These are phyloP conservation scores for Colletotrichum aenigma DNA, from an alignment of 2,329 filamentous ascomycete species.

Conservation along the genomic window DNA sequence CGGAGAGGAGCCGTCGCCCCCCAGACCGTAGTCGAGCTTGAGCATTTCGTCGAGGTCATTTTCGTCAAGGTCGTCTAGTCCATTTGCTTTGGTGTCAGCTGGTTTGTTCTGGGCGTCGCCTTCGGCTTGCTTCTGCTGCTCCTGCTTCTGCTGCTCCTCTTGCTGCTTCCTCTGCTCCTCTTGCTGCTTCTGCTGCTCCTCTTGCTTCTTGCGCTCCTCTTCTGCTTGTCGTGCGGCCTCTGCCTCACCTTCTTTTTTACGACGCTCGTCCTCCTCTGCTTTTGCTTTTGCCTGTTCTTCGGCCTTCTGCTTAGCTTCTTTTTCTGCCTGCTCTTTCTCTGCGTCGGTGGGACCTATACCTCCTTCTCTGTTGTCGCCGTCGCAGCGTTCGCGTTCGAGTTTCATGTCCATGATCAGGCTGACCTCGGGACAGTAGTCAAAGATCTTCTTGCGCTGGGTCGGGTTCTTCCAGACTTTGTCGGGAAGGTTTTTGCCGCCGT, in stretches of 20 bases:
- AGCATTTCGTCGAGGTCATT: not conserved
- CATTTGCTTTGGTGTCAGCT: not conserved
- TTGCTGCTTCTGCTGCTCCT: not conserved
- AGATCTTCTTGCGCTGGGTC: constrained; percentile 48
- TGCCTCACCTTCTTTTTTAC: constrained; percentile 3
- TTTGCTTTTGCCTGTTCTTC: constrained; percentile 1
- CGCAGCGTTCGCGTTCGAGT: constrained; percentile 52
- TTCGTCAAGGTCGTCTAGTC: not conserved
- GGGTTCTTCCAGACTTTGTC: constrained; percentile 52
- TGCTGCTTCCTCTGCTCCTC: not conserved
- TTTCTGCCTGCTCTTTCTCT: constrained; percentile 13
- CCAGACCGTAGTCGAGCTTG: not conserved
- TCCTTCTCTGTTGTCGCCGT: constrained; percentile 35
- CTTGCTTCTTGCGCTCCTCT: not conserved
- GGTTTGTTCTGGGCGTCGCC: not conserved
- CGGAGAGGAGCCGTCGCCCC: not conserved
- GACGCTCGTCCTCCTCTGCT: not conserved
- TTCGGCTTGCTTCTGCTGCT: not conserved
- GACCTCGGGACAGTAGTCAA: constrained; percentile 62
- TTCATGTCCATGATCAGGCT: constrained; percentile 62
- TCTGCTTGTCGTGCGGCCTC: not conserved
- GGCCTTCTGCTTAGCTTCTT: constrained; percentile 15
- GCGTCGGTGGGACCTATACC: constrained; percentile 21
- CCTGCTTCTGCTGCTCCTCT: not conserved
- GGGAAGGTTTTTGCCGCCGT: constrained; percentile 44